Base-by-base conservation (phyloP, 2,329 filamentous ascomycete genomes). In the Plenodomus tracheiphilus region DNA sequence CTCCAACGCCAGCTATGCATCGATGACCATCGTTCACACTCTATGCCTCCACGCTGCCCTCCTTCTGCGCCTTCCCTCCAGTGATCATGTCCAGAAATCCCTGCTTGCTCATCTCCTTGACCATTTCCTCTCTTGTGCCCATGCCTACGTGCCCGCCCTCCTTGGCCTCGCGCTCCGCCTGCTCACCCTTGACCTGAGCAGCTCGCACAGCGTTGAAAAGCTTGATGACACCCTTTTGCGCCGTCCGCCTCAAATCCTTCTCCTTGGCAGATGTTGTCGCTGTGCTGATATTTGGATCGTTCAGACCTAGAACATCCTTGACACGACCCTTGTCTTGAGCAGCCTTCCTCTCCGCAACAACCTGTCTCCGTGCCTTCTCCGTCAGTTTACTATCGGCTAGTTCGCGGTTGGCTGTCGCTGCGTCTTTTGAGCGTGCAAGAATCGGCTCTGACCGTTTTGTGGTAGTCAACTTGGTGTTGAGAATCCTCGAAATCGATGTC, bases 81-180 rank as follows among this genome's bases (percentile, higher is more conserved):
- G 79, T 80, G 69, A 99, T 96, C 71, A 97, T 75, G 53, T 97
- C 93, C 71, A 99, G 74, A 76, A 97, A 99, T 0, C 93, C 92
- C 76, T 97, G 89, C 77, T 96, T 95, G 72, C 88, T 96, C 86
- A 99, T 94, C 79, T 97, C 92, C 58, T 90, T 94, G 43, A 96
- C 81, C 77, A 88, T 91, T 75, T 95, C 91, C 74, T 95, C 88
- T 58, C 91, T 84, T 72, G 88, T 85, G 53, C 82, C 83, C 65
- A 91, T 85, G 1, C 93, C 93, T 25, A 96, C 82, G 0, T 95
- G 78, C 3, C 91, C 89, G 52, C 86, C 83, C 59, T 84, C 85
- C 72, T 83, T 83, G 41, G 85, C 81, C 58, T 84, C 83, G 71
- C 79, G 84, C 68, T 88, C 86, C 4, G 91, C 88, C 73, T 93